Percentiles rank a stretch among this genome's conserved stretches.
Evolutionary conservation across 176 grass and related monocot species (phyloP).

Genomic region (Chrysopogon serrulatus): DNA sequence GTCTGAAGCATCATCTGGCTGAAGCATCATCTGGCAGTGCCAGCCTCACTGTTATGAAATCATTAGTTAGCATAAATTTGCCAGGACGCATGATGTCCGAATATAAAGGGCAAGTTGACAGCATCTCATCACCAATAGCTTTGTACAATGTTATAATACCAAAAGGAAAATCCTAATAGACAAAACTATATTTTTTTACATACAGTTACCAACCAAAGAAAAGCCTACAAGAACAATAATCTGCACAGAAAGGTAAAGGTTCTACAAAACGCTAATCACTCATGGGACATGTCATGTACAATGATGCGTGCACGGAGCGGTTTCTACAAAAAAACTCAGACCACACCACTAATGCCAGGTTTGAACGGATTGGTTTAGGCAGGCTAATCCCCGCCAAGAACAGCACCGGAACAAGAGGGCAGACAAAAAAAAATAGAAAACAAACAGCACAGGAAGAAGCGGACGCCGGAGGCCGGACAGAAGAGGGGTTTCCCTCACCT

Average conservation of each 20-base stretch:
- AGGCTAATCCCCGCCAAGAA: too few species aligned
- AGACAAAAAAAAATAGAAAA: too few species aligned
- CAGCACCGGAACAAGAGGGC: too few species aligned
- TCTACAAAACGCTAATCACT: slow-evolving; percentile 38
- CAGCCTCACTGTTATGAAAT: slow-evolving; percentile 16
- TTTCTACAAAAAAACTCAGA: too few species aligned
- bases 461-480: too few species aligned
- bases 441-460: too few species aligned
- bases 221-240: slow-evolving; percentile 29
- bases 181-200: slow-evolving; percentile 34
- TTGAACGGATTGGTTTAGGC: too few species aligned
- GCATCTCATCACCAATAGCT: slow-evolving; percentile 24
- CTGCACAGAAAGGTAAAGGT: slow-evolving; percentile 47
- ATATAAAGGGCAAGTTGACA: slow-evolving; percentile 9
- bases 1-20: too few species aligned
- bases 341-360: too few species aligned
- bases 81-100: slow-evolving; percentile 27
- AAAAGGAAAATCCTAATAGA: slow-evolving; percentile 25
- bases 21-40: too few species aligned
- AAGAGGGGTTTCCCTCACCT: too few species aligned
- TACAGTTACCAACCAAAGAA: slow-evolving; percentile 19
- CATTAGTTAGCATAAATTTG: neutral
- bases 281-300: slow-evolving; percentile 35
- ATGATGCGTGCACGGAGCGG: too few species aligned
- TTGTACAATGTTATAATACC: slow-evolving; percentile 11